These are phyloP conservation scores for Hyaloscypha variabilis DNA, from an alignment of 495 filamentous ascomycete species.

Conservation along the genomic window DNA sequence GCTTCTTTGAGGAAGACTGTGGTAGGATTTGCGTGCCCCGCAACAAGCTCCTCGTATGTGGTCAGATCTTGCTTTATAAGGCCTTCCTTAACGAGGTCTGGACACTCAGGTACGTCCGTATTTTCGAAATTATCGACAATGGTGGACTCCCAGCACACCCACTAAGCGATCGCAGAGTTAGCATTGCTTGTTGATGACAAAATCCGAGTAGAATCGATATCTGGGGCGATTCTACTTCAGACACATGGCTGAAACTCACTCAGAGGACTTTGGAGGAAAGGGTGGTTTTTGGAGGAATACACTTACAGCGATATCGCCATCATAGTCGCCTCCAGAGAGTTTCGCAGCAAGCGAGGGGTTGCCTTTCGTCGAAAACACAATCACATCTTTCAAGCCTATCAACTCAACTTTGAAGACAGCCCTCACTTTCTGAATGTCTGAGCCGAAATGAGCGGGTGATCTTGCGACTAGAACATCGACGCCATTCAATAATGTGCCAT, in stretches of 20 bases:
- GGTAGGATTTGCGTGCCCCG: constrained; percentile 5
- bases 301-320: constrained; percentile 71
- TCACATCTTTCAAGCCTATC: constrained; percentile 77
- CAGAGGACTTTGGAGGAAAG: neutral
- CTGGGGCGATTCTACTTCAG: neutral
- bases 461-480: constrained; percentile 86
- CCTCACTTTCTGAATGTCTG: constrained; percentile 77
- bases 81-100: constrained; percentile 56
- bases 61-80: constrained; percentile 57
- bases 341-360: constrained; percentile 71
- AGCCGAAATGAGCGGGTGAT: constrained; percentile 75
- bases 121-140: constrained; percentile 80
- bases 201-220: too few relatives aligned
- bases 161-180: constrained; percentile 31
- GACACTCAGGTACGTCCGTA: constrained; percentile 45
- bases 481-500: constrained; percentile 55
- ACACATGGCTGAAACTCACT: neutral
- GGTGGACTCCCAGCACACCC: constrained; percentile 85
- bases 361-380: constrained; percentile 80
- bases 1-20: constrained; percentile 24
- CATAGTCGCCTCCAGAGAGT: constrained; percentile 92
- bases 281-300: neutral
- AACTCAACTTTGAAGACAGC: constrained; percentile 66
- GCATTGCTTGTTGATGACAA: neutral
- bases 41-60: constrained; percentile 49